Base-by-base conservation (phyloP, 2,329 filamentous ascomycete genomes). In the Eutypa lata region DNA sequence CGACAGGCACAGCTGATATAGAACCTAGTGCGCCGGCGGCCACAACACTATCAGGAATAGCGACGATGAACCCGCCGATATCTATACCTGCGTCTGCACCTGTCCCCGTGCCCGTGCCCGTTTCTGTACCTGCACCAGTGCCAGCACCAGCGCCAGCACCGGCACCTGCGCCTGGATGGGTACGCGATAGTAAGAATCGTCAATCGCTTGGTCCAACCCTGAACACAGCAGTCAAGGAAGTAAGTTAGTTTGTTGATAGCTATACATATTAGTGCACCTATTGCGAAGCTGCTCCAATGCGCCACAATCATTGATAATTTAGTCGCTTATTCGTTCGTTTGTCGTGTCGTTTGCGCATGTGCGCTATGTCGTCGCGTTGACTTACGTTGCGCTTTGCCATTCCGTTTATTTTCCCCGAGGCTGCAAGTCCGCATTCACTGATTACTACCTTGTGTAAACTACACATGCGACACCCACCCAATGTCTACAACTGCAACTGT, bases 141-240 rank as follows among this genome's bases (percentile, higher is more conserved):
- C 35, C 35, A 7, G 22, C 22, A 19, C 21, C 22, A 10, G 21
- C 22, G 22, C 21, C 42, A 16, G 22, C 42, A n/a, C 22, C 42
- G 16, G 22, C 22, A 8, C 21, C 42, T 11, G 21, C 42, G 16
- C 35, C 35, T 38, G 35, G 35, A 24, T 45, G 42, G 42, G 26
- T 45, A 45, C 80, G 82, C 62, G 82, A 86, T 65, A 69, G 71
- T 48, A 83, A 73, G 64, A 84, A 84, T 64, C 68, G 79, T 58
- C 83, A 88, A 71, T 89, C 89, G 55, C 79, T 92, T 49, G 88
- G 88, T 56, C 71, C 73, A 46, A 76, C 78, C 35, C 77, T 89
- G 46, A 84, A 91, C 65, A 76, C 74, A 51, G 76, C 76, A 56
- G 81, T 91, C 57, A 90, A 90, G 69, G 76, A 89, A 80, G 88